Evolutionary conservation across 257 asterid genomes (phyloP).

Genomic region (Nyctanthes arbortristis): DNA sequence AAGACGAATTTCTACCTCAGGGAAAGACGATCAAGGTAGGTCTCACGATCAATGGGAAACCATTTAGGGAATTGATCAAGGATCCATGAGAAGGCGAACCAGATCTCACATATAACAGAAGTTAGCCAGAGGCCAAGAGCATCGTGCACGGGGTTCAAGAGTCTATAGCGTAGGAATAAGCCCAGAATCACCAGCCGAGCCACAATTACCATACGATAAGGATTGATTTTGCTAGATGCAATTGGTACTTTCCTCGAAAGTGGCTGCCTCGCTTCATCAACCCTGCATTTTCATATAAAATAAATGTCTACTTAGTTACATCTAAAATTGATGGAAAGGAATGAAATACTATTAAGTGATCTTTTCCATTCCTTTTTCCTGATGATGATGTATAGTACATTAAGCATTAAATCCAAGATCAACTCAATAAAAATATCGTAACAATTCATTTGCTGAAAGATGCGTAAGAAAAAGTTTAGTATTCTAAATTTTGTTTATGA

Average conservation of each 20-base stretch:
- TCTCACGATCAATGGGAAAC: conserved; percentile 92
- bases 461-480: background rate
- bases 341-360: background rate
- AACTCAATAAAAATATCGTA: background rate
- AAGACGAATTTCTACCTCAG: conserved; percentile 49
- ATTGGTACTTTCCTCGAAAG: conserved; percentile 90
- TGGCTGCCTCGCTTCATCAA: conserved; percentile 96
- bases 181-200: conserved; percentile 77
- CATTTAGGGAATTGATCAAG: conserved; percentile 99
- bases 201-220: conserved; percentile 95
- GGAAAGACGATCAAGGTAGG: conserved; percentile 94
- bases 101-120: conserved; percentile 89
- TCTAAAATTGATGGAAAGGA: background rate
- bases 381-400: too few species aligned
- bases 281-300: conserved; percentile 46
- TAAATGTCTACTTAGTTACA: background rate
- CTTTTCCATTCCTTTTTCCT: background rate
- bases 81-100: conserved; percentile 98
- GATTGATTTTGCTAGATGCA: conserved; percentile 91
- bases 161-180: conserved; percentile 82
- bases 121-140: conserved; percentile 98
- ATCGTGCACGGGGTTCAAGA: conserved; percentile 87
- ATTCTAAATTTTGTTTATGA: background rate
- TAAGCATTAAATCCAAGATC: too few species aligned
- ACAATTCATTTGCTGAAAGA: background rate